A percentile compares a stretch with the other conserved stretches of the same genome.
These are phyloP conservation scores for Apiospora phragmitis DNA, from an alignment of 2,329 filamentous ascomycete species.

Conservation along the genomic window DNA sequence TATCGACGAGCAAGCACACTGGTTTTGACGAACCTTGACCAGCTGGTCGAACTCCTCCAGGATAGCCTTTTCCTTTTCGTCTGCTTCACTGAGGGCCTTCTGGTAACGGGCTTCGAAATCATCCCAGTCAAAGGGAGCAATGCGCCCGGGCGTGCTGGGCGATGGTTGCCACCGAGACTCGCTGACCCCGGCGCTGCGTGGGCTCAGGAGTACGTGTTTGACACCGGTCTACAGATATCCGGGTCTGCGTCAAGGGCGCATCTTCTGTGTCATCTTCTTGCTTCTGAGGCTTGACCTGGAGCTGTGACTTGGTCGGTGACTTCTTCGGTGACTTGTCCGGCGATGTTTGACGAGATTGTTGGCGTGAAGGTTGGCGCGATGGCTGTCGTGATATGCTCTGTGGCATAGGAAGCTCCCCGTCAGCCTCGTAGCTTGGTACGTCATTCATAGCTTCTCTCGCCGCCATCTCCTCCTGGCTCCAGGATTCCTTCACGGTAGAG, in stretches of 20 bases:
- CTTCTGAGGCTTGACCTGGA: background rate
- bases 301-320: background rate
- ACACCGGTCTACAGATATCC: slow-evolving; percentile 23
- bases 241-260: slow-evolving; percentile 9
- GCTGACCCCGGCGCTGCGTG: slow-evolving; percentile 38
- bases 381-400: background rate
- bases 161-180: slow-evolving; percentile 34
- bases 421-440: background rate
- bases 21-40: slow-evolving; percentile 54
- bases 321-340: slow-evolving; percentile 9
- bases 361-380: background rate
- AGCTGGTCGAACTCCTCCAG: slow-evolving; percentile 67
- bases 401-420: background rate
- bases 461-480: slow-evolving; percentile 12
- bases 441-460: slow-evolving; percentile 8
- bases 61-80: slow-evolving; percentile 64
- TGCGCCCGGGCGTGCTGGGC: slow-evolving; percentile 51
- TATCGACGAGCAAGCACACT: background rate
- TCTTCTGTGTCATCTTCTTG: background rate
- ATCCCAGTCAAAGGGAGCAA: slow-evolving; percentile 72
- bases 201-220: slow-evolving; percentile 33
- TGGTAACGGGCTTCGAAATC: slow-evolving; percentile 72
- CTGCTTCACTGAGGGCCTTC: slow-evolving; percentile 62
- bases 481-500: background rate
- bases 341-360: background rate